Percentiles rank a stretch among this genome's conserved stretches.
Evolutionary conservation across 768 basidiomycete species (phyloP).

Genomic region (Xerocomus potaroensis): DNA sequence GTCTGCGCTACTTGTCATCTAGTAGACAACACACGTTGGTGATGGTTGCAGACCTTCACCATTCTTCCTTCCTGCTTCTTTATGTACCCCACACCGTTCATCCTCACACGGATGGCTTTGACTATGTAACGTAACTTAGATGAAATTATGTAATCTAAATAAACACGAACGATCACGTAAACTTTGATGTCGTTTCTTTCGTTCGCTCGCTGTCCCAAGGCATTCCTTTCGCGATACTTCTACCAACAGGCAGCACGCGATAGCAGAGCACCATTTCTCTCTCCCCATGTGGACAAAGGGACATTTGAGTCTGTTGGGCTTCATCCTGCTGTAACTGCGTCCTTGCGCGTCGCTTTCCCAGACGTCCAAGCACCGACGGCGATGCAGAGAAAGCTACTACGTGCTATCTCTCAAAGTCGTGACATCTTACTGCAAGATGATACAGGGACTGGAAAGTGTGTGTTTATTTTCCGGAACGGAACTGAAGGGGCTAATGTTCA

Average conservation of each 20-base stretch:
- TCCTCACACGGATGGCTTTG: slow-evolving; percentile 20
- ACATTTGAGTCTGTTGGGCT: slow-evolving; percentile 55
- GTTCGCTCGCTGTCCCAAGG: slow-evolving; percentile 10
- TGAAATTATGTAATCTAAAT: neutral
- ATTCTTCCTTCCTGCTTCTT: slow-evolving; percentile 2
- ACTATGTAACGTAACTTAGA: slow-evolving; percentile 3
- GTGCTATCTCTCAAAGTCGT: slow-evolving; percentile 50
- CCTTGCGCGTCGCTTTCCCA: slow-evolving; percentile 59
- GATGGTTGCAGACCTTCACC: slow-evolving; percentile 1
- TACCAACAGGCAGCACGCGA: slow-evolving; percentile 19
- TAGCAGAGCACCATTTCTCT: neutral
- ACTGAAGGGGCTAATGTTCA: slow-evolving; percentile 2
- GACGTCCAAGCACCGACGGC: slow-evolving; percentile 53
- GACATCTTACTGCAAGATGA: slow-evolving; percentile 65
- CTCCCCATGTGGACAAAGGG: slow-evolving; percentile 1
- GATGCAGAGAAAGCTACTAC: slow-evolving; percentile 57
- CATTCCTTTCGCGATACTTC: slow-evolving; percentile 24
- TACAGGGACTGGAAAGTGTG: slow-evolving; percentile 81
- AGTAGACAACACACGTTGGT: slow-evolving; percentile 4
- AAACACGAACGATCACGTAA: slow-evolving; percentile 11
- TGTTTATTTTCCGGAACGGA: neutral
- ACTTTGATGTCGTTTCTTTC: slow-evolving; percentile 25
- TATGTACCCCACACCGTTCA: slow-evolving; percentile 18
- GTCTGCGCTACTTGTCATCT: slow-evolving; percentile 2
- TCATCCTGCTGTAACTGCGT: slow-evolving; percentile 42